These are phyloP conservation scores for Phlyctochytrium bullatum DNA, from an alignment of 192 early-diverging fungal genomes.

Conservation along the genomic window DNA sequence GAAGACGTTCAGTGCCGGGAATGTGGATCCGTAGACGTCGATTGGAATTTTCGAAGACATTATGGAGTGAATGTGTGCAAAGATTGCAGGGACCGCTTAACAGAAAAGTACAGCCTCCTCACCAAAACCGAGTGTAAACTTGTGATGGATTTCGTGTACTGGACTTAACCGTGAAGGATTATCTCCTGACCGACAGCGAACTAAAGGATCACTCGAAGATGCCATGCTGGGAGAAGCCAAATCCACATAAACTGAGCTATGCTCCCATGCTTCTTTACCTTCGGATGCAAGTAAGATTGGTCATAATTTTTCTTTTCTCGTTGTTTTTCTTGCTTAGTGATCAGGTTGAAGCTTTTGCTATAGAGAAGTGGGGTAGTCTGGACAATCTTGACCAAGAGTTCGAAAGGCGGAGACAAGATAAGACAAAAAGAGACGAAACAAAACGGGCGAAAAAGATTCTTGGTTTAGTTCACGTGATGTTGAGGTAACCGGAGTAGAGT, in stretches of 20 bases:
- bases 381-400: slow-evolving; percentile 87
- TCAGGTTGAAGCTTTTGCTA: slow-evolving; percentile 87
- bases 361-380: slow-evolving; percentile 87
- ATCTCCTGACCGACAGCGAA: slow-evolving; percentile 94
- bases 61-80: slow-evolving; percentile 78
- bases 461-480: slow-evolving; percentile 29
- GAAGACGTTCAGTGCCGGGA: slow-evolving; percentile 56
- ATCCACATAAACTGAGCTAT: slow-evolving; percentile 94
- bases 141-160: slow-evolving; percentile 29
- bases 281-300: slow-evolving; percentile 60
- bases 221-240: slow-evolving; percentile 83
- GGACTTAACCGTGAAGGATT: slow-evolving; percentile 55
- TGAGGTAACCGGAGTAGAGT: background rate
- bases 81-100: slow-evolving; percentile 65
- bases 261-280: slow-evolving; percentile 96
- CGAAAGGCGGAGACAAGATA: slow-evolving; percentile 72
- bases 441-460: slow-evolving; percentile 77
- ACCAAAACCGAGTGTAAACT: slow-evolving; percentile 95
- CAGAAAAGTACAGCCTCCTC: slow-evolving; percentile 89
- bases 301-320: background rate
- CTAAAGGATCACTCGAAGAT: slow-evolving; percentile 75
- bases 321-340: slow-evolving; percentile 1
- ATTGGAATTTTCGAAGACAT: slow-evolving; percentile 65
- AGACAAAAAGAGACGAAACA: slow-evolving; percentile 77
- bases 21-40: slow-evolving; percentile 82